Evolutionary conservation across 768 basidiomycete species (phyloP).

Genomic region (Dioszegia crocea): DNA sequence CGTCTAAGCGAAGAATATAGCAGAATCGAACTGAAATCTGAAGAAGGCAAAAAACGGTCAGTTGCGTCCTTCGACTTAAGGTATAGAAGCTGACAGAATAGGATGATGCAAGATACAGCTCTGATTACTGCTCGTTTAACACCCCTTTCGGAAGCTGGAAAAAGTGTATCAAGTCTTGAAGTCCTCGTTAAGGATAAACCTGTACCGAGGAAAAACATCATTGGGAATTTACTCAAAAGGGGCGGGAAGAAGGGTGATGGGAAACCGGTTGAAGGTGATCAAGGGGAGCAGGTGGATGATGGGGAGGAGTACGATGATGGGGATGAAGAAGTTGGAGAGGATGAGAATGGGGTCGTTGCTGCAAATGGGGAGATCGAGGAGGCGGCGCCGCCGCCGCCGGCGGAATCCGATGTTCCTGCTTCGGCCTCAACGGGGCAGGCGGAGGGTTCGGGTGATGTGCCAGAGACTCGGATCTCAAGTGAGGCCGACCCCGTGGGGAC

Average conservation of each 20-base stretch:
- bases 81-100: constrained; percentile 44
- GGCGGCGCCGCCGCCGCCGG: too few relatives aligned
- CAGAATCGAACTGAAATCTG: constrained; percentile 73
- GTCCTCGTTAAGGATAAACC: constrained; percentile 77
- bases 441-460: too few relatives aligned
- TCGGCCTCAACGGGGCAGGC: too few relatives aligned
- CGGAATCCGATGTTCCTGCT: too few relatives aligned
- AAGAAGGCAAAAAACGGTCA: constrained; percentile 80
- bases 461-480: background rate
- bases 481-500: background rate
- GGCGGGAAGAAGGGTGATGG: constrained; percentile 18
- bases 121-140: constrained; percentile 73
- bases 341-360: background rate
- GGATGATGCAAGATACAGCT: constrained; percentile 72
- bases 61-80: background rate
- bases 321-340: background rate
- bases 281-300: background rate
- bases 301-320: constrained; percentile 9
- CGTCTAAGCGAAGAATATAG: constrained; percentile 80
- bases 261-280: background rate
- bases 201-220: constrained; percentile 49
- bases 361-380: background rate
- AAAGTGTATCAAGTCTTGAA: constrained; percentile 67
- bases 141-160: constrained; percentile 65
- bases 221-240: constrained; percentile 18